phyloP scores from a whole-genome alignment of 2,329 filamentous ascomycete genomes.

The Hypoxylon rubiginosum region DNA sequence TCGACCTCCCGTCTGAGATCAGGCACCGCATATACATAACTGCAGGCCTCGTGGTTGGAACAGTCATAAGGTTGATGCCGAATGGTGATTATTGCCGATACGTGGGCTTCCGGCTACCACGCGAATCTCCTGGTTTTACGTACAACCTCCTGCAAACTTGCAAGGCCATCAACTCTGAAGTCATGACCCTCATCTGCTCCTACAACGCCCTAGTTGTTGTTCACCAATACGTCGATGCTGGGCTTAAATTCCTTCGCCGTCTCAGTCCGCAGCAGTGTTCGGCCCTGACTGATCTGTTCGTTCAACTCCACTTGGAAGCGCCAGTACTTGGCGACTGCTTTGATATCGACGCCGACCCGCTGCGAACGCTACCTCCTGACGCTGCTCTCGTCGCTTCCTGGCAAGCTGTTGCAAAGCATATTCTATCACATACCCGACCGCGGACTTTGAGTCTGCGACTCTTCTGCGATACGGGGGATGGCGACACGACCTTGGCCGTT shows the following conservation, averaged over 20 bases:
- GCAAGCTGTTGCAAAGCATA: constrained; percentile 15
- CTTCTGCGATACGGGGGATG: constrained; percentile 16
- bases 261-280: constrained; percentile 11
- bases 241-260: constrained; percentile 15
- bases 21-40: constrained; percentile 6
- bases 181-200: not conserved
- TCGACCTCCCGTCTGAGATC: constrained; percentile 6
- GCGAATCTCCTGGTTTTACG: constrained; percentile 2
- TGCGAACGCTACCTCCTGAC: not conserved
- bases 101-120: not conserved
- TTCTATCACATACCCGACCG: constrained; percentile 9
- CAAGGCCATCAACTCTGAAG: constrained; percentile 10
- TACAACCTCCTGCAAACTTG: constrained; percentile 10
- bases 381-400: constrained; percentile 5
- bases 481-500: constrained; percentile 4
- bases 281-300: not conserved
- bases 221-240: not conserved
- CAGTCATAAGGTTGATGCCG: not conserved
- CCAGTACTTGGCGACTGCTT: not conserved
- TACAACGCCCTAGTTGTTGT: constrained; percentile 5
- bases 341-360: not conserved
- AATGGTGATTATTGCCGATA: not conserved
- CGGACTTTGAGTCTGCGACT: constrained; percentile 14
- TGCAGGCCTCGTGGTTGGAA: constrained; percentile 9
- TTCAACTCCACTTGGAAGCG: constrained; percentile 10